Base-by-base conservation (phyloP, 2,329 filamentous ascomycete genomes). In the Scorias spongiosa region DNA sequence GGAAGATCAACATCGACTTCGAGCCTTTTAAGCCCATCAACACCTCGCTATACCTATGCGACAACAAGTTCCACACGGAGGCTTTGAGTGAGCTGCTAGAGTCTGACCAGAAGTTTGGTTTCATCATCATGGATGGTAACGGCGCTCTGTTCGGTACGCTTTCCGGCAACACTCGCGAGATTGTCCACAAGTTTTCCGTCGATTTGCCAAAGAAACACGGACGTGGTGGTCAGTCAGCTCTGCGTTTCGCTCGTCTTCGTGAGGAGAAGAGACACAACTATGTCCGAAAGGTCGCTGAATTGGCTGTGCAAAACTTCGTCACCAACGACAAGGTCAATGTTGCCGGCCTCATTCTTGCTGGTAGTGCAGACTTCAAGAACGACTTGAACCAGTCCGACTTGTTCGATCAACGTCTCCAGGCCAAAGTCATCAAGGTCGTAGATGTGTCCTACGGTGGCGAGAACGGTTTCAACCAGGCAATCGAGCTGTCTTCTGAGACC, bases 21-120 rank as follows among this genome's bases (percentile, higher is more conserved):
- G 91, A 98, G 69, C 91, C 91, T 29, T 98, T 98, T 76, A 98
- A 98, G 75, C 91, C 91, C 48, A 98, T 98, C 78, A 98, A 98
- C 69, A 98, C 91, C 30, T 98, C 93, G 39, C 77, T 98, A 40
- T 98, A 98, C 66, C 84, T 98, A 48, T 98, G 91, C 71, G 91
- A 98, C 78, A 98, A 98, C 75, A 98, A 98, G 63, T 98, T 98
- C 68, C 91, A 98, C 64, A 98, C 91, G 46, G 91, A 98, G 68
- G 89, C 91, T 14, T 72, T 98, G 53, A 91, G 88, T 53, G 91
- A 98, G 71, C 77, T 98, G 59, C 81, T 98, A 53, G 91, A 98
- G 69, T 95, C 89, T 14, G 91, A 98, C 64, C 91, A 96, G 69
- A 95, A 93, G 68, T 98, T 98, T 57, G 91, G 91, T 44, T 98